These are phyloP conservation scores for Botrytis pseudocinerea DNA, from an alignment of 2,329 filamentous ascomycete species.

Conservation along the genomic window DNA sequence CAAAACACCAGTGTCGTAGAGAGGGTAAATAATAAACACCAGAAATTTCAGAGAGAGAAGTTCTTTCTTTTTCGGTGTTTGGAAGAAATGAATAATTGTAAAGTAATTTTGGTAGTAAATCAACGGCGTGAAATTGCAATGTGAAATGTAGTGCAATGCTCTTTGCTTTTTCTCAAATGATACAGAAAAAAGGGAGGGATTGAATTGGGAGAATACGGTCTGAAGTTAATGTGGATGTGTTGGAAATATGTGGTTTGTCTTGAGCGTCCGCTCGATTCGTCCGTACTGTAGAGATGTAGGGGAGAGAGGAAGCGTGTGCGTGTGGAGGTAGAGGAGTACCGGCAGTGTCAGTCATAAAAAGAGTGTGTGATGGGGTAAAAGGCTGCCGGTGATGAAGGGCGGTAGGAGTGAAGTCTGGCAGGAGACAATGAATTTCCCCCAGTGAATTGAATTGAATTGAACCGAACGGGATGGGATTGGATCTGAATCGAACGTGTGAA, in stretches of 20 bases:
- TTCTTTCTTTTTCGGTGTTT: conserved; percentile 18
- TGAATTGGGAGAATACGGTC: conserved; percentile 1
- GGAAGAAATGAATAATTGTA: not conserved
- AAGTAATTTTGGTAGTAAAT: not conserved
- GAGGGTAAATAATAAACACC: conserved; percentile 15
- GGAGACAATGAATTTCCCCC: too few species aligned
- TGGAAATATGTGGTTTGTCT: not conserved
- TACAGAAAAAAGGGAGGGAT: not conserved
- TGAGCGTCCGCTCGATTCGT: not conserved
- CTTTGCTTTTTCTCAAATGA: conserved; percentile 1
- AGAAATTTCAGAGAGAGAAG: conserved; percentile 1
- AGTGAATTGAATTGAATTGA: not conserved
- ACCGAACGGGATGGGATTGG: not conserved
- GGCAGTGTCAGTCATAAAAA: not conserved
- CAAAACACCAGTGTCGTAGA: not conserved
- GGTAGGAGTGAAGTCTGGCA: not conserved
- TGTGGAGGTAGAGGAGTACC: not conserved
- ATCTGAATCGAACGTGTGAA: not conserved
- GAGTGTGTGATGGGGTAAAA: not conserved
- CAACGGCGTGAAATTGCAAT: not conserved
- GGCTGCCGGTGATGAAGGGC: too few species aligned
- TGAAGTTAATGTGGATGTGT: not conserved
- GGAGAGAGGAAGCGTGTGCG: not conserved
- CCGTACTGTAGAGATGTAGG: not conserved
- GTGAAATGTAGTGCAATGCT: not conserved